Percentiles rank a stretch among this genome's conserved stretches.
Evolutionary conservation across 176 grass and related monocot genomes (phyloP).

Genomic region (Phoenix dactylifera): DNA sequence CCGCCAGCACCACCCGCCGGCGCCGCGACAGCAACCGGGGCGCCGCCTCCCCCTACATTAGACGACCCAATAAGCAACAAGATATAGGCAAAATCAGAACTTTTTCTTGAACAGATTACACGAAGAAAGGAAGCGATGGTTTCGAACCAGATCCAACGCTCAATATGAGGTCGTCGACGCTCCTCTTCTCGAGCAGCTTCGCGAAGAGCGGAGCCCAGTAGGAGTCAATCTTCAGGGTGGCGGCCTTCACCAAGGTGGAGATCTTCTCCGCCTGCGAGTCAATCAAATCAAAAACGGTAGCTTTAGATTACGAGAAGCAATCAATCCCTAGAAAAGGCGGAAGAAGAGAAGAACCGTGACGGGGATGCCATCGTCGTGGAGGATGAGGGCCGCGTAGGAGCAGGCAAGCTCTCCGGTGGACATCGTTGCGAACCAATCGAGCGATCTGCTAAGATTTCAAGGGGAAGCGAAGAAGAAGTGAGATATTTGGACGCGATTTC

Average conservation of each 20-base stretch:
- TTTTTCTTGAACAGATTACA: too few species aligned
- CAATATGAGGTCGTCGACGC: constrained; percentile 12
- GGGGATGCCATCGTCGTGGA: constrained; percentile 2
- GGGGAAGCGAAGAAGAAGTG: too few species aligned
- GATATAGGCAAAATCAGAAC: too few species aligned
- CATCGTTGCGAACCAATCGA: too few species aligned
- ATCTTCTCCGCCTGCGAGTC: constrained; percentile 15
- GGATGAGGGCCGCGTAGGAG: constrained; percentile 1
- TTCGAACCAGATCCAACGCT: constrained; percentile 9
- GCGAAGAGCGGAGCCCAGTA: constrained; percentile 11
- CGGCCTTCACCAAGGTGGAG: constrained; percentile 3
- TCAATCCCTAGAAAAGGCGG: neutral
- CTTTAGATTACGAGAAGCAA: too few species aligned
- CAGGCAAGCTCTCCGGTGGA: constrained; percentile 3
- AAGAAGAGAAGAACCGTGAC: neutral
- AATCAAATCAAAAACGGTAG: neutral
- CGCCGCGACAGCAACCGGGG: too few species aligned
- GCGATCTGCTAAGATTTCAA: too few species aligned
- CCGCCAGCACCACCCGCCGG: too few species aligned
- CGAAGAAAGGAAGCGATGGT: too few species aligned
- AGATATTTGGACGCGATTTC: too few species aligned
- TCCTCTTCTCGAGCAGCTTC: constrained; percentile 17
- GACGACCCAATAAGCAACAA: too few species aligned
- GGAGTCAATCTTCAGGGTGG: constrained; percentile 8
- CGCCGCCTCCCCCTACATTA: too few species aligned